Evolutionary conservation across 2,329 filamentous ascomycete species (phyloP).

Genomic region (Huntiella abstrusa): DNA sequence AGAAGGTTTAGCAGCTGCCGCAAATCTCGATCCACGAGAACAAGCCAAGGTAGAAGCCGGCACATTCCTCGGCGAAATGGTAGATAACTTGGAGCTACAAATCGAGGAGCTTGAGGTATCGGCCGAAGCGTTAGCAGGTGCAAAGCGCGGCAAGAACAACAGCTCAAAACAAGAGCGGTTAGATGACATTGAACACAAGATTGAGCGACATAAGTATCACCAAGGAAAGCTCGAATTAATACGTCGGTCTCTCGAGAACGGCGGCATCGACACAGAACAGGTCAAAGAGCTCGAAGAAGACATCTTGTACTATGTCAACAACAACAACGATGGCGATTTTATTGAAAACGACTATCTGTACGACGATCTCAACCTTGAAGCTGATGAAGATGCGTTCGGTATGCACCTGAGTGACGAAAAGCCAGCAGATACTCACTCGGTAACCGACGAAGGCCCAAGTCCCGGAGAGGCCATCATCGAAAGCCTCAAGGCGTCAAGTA

Average conservation of each 20-base stretch:
- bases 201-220: conserved; percentile 94
- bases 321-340: conserved; percentile 75
- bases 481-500: conserved; percentile 21
- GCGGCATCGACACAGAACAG: conserved; percentile 68
- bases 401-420: conserved; percentile 65
- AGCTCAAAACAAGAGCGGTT: conserved; percentile 68
- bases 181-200: conserved; percentile 63
- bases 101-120: conserved; percentile 88
- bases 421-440: conserved; percentile 86
- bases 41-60: conserved; percentile 78
- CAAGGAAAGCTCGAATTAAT: conserved; percentile 82
- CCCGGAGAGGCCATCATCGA: conserved; percentile 12
- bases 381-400: conserved; percentile 78
- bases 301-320: conserved; percentile 88
- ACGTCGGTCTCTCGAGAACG: conserved; percentile 78
- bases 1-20: conserved; percentile 78
- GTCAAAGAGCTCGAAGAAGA: conserved; percentile 78
- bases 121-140: conserved; percentile 65
- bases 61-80: conserved; percentile 71
- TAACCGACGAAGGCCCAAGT: conserved; percentile 58
- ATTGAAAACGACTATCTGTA: conserved; percentile 90
- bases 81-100: conserved; percentile 84
- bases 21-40: conserved; percentile 92
- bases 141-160: conserved; percentile 89
- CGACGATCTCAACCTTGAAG: conserved; percentile 79